These are phyloP conservation scores for Paramecium biaurelia DNA, from an alignment of 73 alveolate genomes.

Conservation along the genomic window DNA sequence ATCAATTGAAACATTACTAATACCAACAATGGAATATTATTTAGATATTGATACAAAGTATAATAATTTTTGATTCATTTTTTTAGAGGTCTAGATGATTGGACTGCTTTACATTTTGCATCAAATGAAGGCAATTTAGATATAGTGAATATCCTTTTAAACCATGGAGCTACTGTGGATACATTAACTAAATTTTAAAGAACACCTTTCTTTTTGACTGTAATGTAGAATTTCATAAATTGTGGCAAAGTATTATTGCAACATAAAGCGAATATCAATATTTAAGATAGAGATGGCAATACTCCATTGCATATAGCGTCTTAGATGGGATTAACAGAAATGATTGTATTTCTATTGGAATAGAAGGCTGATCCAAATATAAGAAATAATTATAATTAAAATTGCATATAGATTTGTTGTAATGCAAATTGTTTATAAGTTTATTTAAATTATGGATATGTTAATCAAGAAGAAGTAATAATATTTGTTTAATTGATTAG, in stretches of 20 bases:
- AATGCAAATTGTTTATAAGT: constrained; percentile 64
- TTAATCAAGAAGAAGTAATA: background rate
- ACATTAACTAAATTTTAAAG: constrained; percentile 66
- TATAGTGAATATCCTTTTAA: constrained; percentile 70
- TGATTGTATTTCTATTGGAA: constrained; percentile 71
- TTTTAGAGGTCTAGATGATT: constrained; percentile 89
- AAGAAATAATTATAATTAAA: constrained; percentile 68
- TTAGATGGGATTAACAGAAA: constrained; percentile 72
- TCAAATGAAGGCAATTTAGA: constrained; percentile 91
- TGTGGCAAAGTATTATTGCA: constrained; percentile 76
- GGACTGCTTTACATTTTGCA: constrained; percentile 94
- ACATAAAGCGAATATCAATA: constrained; percentile 79
- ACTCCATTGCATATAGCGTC: constrained; percentile 91
- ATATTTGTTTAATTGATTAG: no score
- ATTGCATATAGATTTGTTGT: constrained; percentile 70
- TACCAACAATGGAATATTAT: background rate
- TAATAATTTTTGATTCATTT: background rate
- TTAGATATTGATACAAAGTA: constrained; percentile 48
- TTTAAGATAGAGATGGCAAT: constrained; percentile 84
- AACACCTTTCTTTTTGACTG: constrained; percentile 88
- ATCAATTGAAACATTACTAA: background rate
- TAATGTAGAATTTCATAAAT: constrained; percentile 77
- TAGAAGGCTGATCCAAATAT: constrained; percentile 73
- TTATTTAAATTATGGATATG: constrained; percentile 59
- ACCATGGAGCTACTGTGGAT: constrained; percentile 77